These are phyloP conservation scores for Pseudogymnoascus sp. DNA, from an alignment of 2,329 filamentous ascomycete genomes.

Conservation along the genomic window DNA sequence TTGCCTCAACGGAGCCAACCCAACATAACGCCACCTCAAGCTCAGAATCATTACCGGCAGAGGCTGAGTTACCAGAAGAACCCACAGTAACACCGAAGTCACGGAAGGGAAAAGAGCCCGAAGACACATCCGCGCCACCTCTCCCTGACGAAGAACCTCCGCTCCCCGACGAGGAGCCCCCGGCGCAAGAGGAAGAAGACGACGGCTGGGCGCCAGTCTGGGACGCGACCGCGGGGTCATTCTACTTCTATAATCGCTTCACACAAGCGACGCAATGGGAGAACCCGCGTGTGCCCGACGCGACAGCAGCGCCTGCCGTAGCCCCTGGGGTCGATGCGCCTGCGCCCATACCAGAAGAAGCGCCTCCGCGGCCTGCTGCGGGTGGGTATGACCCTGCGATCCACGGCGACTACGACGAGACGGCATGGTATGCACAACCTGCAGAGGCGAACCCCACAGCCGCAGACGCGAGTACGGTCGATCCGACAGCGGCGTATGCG, in stretches of 20 bases:
- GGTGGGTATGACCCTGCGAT: constrained; percentile 93
- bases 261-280: constrained; percentile 74
- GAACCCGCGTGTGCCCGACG: constrained; percentile 66
- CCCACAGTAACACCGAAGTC: constrained; percentile 10
- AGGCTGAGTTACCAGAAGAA: neutral
- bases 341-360: constrained; percentile 22
- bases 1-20: neutral
- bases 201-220: constrained; percentile 78
- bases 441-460: constrained; percentile 34
- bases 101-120: constrained; percentile 22
- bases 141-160: constrained; percentile 31
- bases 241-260: constrained; percentile 80
- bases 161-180: constrained; percentile 44
- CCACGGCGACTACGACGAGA: constrained; percentile 93
- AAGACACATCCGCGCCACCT: constrained; percentile 37
- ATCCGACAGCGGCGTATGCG: constrained; percentile 49
- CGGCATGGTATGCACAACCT: constrained; percentile 80
- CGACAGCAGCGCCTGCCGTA: constrained; percentile 20
- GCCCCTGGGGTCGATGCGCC: constrained; percentile 27
- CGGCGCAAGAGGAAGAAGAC: constrained; percentile 47
- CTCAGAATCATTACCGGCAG: neutral
- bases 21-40: neutral
- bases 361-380: constrained; percentile 32
- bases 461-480: constrained; percentile 26
- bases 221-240: constrained; percentile 61